These are phyloP conservation scores for Cucurbita argyrosperma DNA, from an alignment of 306 rosid genomes.

Conservation along the genomic window DNA sequence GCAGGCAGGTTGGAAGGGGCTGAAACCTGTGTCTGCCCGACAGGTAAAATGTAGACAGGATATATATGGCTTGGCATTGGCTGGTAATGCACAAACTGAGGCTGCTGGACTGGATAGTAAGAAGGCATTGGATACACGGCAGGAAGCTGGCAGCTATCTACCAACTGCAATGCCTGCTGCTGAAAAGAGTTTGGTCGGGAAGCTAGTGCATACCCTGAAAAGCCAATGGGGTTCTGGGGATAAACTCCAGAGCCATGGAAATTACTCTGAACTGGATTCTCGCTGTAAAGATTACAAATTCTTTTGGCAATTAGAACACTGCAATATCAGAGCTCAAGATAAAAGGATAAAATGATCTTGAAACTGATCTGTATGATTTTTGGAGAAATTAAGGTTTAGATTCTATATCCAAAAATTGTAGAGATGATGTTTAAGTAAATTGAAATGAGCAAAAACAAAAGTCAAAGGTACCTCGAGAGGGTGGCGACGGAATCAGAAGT, in stretches of 20 bases:
- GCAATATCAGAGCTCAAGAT: not conserved
- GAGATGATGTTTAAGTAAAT: not conserved
- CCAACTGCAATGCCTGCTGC: conserved; percentile 17
- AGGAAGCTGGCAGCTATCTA: conserved; percentile 12
- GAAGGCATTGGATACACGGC: conserved; percentile 14
- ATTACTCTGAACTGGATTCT: conserved; percentile 16
- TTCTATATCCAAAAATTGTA: not conserved
- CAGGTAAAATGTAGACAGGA: conserved; percentile 27
- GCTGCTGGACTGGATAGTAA: conserved; percentile 20
- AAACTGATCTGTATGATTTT: not conserved
- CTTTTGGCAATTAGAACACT: not conserved
- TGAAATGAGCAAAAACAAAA: not conserved
- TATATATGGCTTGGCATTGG: conserved; percentile 19
- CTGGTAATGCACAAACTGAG: conserved; percentile 14
- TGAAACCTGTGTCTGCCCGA: conserved; percentile 17
- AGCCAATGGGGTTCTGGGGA: conserved; percentile 4
- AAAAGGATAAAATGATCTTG: not conserved
- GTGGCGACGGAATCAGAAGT: conserved; percentile 13
- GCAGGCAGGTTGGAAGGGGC: conserved; percentile 12
- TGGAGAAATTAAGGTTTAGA: not conserved
- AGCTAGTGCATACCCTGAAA: conserved; percentile 8
- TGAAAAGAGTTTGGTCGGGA: conserved; percentile 21
- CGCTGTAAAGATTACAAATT: not conserved
- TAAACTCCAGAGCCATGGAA: conserved; percentile 11
- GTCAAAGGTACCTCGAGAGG: conserved; percentile 17